Conservation (phyloP, 148 eudicot species). For the Chenopodium album region DNA sequence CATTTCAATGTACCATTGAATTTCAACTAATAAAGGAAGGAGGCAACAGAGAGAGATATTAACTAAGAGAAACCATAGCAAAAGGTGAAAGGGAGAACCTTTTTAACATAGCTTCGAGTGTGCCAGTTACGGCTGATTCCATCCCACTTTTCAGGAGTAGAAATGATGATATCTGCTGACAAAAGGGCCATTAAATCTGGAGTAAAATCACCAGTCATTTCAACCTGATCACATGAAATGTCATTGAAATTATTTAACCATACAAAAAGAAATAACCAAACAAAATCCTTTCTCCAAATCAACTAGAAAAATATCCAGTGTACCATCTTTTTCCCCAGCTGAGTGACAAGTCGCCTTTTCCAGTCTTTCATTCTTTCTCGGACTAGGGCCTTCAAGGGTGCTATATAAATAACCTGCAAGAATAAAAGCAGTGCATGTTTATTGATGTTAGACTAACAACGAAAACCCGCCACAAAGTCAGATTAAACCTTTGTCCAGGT, state of each 20-base stretch:
- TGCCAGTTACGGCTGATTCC: conserved; percentile 99
- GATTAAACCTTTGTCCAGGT: conserved; percentile 6
- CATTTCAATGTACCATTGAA: not conserved
- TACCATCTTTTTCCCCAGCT: conserved; percentile 93
- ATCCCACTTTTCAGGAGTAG: conserved; percentile 99
- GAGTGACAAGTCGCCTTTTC: conserved; percentile 79
- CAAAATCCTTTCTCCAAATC: not conserved
- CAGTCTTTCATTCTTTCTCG: conserved; percentile 98
- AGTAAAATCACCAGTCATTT: conserved; percentile 97
- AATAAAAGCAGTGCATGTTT: not conserved
- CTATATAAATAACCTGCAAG: conserved; percentile 88
- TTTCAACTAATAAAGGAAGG: not conserved
- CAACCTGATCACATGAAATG: conserved; percentile 59
- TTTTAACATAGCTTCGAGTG: conserved; percentile 82
- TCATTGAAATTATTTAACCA: not conserved
- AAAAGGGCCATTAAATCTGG: conserved; percentile 90
- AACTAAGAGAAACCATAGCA: not conserved
- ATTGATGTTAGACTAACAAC: not conserved
- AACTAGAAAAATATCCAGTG: conserved; percentile 5
- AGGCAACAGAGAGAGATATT: not conserved
- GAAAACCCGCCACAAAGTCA: not conserved
- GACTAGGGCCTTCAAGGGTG: conserved; percentile 96
- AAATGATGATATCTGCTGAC: conserved; percentile 93
- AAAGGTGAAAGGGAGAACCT: conserved; percentile 42
- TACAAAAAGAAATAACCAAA: not conserved